Evolutionary conservation across 805 yeast genomes (phyloP).

Genomic region (Ogataea nitratoaversa): DNA sequence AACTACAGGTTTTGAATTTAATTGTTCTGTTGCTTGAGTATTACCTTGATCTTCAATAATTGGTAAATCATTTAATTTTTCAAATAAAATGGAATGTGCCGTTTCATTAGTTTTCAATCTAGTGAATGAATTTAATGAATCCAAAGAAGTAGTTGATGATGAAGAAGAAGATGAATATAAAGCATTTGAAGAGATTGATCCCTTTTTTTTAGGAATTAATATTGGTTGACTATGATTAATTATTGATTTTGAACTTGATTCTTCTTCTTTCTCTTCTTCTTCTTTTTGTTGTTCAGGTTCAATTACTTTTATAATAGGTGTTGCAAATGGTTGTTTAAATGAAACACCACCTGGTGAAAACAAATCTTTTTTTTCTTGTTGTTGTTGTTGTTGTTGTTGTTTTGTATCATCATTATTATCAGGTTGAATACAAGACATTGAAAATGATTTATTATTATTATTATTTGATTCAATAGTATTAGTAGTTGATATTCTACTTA

Average conservation of each 20-base stretch:
- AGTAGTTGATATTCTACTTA: too few relatives aligned
- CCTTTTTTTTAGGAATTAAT: constrained; percentile 7
- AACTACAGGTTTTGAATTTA: constrained; percentile 8
- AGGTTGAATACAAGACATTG: too few relatives aligned
- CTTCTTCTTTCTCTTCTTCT: neutral
- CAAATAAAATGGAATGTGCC: constrained; percentile 17
- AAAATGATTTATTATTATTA: too few relatives aligned
- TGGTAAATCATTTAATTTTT: constrained; percentile 24
- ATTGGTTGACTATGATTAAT: neutral
- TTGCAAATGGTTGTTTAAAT: constrained; percentile 21
- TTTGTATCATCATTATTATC: constrained; percentile 9
- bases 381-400: neutral
- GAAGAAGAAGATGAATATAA: constrained; percentile 7
- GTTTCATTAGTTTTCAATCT: constrained; percentile 21
- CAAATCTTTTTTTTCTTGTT: neutral
- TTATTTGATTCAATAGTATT: too few relatives aligned
- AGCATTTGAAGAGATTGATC: constrained; percentile 10
- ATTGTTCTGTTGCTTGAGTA: constrained; percentile 11
- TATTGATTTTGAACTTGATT: neutral
- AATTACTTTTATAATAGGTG: constrained; percentile 15
- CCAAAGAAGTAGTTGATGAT: constrained; percentile 12
- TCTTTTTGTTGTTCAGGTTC: constrained; percentile 5
- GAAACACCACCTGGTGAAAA: constrained; percentile 17
- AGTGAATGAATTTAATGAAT: constrained; percentile 13
- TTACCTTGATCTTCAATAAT: constrained; percentile 20